Conservation (phyloP, 176 grass and related monocot species). For the Hsuehochloa calcarea region DNA sequence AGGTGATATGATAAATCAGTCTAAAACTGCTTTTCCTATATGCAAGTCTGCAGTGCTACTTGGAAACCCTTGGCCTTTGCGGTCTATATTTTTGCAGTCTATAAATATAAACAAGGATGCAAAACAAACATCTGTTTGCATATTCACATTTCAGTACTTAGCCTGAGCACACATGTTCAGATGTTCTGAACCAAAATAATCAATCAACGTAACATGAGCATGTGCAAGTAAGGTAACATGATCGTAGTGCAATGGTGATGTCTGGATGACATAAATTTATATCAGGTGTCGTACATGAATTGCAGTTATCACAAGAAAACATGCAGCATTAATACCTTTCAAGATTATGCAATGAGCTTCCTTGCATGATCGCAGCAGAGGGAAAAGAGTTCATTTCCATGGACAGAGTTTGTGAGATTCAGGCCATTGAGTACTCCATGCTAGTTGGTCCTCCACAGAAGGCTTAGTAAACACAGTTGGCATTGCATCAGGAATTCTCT, state of each 20-base stretch:
- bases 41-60: too few species aligned
- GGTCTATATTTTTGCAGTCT: too few species aligned
- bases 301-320: constrained; percentile 2
- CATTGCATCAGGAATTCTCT: constrained; percentile 91
- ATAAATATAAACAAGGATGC: too few species aligned
- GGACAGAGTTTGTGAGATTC: constrained; percentile 96
- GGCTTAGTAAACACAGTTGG: constrained; percentile 78
- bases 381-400: constrained; percentile 89
- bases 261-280: neutral
- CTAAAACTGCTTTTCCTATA: too few species aligned
- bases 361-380: constrained; percentile 80
- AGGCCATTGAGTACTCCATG: constrained; percentile 90
- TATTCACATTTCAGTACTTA: too few species aligned
- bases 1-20: too few species aligned
- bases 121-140: too few species aligned
- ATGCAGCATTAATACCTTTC: constrained; percentile 67
- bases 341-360: constrained; percentile 82
- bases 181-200: too few species aligned
- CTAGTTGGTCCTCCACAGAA: constrained; percentile 91
- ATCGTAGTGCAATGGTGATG: neutral
- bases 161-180: too few species aligned
- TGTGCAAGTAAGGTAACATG: too few species aligned
- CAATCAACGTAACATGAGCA: too few species aligned
- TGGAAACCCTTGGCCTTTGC: too few species aligned
- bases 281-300: neutral